Base-by-base conservation (phyloP, 2,329 filamentous ascomycete species). In the Sarocladium oryzae region DNA sequence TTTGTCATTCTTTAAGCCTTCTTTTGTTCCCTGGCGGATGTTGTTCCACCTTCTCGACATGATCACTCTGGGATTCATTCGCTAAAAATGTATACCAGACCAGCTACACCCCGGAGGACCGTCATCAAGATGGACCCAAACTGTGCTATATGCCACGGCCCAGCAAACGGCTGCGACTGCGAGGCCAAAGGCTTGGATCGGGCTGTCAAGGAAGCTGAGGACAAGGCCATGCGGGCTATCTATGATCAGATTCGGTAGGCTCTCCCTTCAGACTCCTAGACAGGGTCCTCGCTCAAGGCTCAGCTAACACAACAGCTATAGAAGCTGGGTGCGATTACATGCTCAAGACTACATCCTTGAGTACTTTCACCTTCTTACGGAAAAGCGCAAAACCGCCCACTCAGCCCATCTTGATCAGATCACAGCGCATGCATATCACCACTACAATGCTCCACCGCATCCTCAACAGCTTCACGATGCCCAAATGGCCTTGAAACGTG, bases 341-440 rank as follows among this genome's bases (percentile, higher is more conserved):
- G 82, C 82, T 53, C 81, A 84, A 64, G 82, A 85, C 62, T 85
- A 83, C 61, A 84, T 86, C 60, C 75, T 86, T 52, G 76, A 79
- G 56, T 84, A 85, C 66, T 86, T 84, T 65, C 71, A 74, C 52
- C 68, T 79, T 38, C 76, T 85, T 57, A 79, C 78, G 21, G 77
- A 83, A 56, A 75, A 79, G 46, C 79, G 82, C 54, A 82, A 82
- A 63, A 71, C 72, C 54, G 72, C 73, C 40, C 81, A 85, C 61
- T 66, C 73, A 30, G 65, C 69, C 33, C 76, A 80, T 56, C 64
- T 85, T 53, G 79, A 82, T 40, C 74, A 73, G 50, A 73, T 85
- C 56, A 76, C 70, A 38, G 68, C 71, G 20, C 74, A 78, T 51
- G 76, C 80, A 52, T 78, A 74, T 56, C 74, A 80, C 59, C 78